These are phyloP conservation scores for Tuctoria greenei DNA, from an alignment of 176 grass and related monocot genomes.

Conservation along the genomic window DNA sequence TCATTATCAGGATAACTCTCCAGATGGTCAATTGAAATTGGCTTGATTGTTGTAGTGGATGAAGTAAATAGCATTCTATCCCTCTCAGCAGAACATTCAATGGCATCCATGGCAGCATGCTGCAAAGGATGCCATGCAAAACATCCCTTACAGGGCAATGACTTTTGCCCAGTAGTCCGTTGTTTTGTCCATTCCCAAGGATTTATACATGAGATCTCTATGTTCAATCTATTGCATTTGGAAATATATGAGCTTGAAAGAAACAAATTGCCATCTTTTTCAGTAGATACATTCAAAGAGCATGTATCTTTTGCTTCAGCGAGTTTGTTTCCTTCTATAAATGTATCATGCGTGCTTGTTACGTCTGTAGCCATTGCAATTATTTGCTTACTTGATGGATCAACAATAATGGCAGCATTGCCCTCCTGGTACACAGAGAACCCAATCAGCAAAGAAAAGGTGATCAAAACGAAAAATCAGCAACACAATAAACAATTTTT, in stretches of 20 bases:
- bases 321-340: constrained; percentile 25
- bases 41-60: constrained; percentile 11
- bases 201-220: constrained; percentile 66
- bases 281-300: no score
- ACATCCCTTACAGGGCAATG: constrained; percentile 30
- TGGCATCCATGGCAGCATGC: constrained; percentile 84
- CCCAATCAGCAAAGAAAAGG: background rate
- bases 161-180: constrained; percentile 23
- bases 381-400: constrained; percentile 68
- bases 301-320: constrained; percentile 19
- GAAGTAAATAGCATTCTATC: constrained; percentile 59
- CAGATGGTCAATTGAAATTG: constrained; percentile 29
- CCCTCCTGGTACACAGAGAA: constrained; percentile 43
- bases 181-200: constrained; percentile 68
- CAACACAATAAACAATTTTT: no score
- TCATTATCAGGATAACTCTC: constrained; percentile 45
- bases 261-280: background rate
- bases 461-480: background rate
- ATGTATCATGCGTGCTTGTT: constrained; percentile 30
- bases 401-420: constrained; percentile 81
- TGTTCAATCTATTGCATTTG: constrained; percentile 28
- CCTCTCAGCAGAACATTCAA: constrained; percentile 71
- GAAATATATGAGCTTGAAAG: constrained; percentile 7
- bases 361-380: constrained; percentile 65
- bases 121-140: constrained; percentile 79